Base-by-base conservation (phyloP, 1,284 basidiomycete species). In the Ceratobasidium sp. region DNA sequence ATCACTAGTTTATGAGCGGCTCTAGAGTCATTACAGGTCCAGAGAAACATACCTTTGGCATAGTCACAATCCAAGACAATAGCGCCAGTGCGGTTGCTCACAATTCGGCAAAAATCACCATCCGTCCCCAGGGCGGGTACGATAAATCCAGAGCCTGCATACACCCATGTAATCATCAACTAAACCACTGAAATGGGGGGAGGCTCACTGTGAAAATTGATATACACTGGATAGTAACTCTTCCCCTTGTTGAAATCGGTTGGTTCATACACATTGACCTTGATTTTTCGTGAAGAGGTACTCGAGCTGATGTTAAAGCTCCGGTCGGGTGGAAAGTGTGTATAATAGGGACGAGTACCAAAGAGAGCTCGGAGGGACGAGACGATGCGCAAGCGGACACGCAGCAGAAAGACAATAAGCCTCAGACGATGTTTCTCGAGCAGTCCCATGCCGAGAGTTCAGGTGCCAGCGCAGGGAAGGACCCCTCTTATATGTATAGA, bases 11-110 rank as follows among this genome's bases (percentile, higher is more conserved):
- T 5, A 35, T 33, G 38, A 38, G 16, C 35, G 14, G 35, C 1
- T 14, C 7, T 14, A 8, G 35, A n/a, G 35, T 6, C 12, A 12
- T 27, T 33, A n/a, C 33, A 16, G 10, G 12, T 38, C 7, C 1
- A 38, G n/a, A 27, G 5, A n/a, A 3, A 20, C 41, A 48, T 65
- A 65, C 71, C 71, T 30, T 62, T 65, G 44, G 71, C 71, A 46
- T 74, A 74, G 48, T 74, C 71, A 48, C 59, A 74, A 62, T 74
- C 71, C n/a, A 74, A n/a, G 16, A 74, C 71, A 18, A 74, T 46
- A 6, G 71, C 71, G 18, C 71, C 71, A 20, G 71, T 74, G 4
- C 41, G 59, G 4, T 65, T 74, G 60, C 48, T 74, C 18, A 74
- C 59, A 33, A 52, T 64, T n/a, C 71, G 23, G 23, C 71, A 78